Percentiles rank a stretch among this genome's conserved stretches.
These are phyloP conservation scores for Ophiosphaerella korrae DNA, from an alignment of 2,329 filamentous ascomycete species.

Conservation along the genomic window DNA sequence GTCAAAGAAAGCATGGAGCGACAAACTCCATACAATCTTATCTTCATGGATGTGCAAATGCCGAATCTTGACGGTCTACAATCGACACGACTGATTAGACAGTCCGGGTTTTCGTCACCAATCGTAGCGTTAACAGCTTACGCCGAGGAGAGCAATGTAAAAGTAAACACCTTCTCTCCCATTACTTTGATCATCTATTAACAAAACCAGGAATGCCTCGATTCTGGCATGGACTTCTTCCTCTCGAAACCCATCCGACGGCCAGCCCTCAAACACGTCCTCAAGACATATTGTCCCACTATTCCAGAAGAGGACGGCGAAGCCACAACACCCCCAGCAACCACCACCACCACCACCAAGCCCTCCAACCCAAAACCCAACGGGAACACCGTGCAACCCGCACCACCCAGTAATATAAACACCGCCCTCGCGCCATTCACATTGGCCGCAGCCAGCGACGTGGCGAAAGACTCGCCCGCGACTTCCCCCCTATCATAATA, in stretches of 20 bases:
- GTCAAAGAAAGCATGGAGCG: slow-evolving; percentile 82
- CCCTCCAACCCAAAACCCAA: slow-evolving; percentile 7
- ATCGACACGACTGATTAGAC: slow-evolving; percentile 80
- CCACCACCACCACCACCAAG: background rate
- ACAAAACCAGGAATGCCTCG: slow-evolving; percentile 61
- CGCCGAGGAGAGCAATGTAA: slow-evolving; percentile 85
- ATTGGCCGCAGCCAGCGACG: slow-evolving; percentile 4
- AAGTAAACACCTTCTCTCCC: slow-evolving; percentile 60
- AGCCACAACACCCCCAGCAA: slow-evolving; percentile 21
- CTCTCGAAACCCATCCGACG: slow-evolving; percentile 75
- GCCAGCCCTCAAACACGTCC: slow-evolving; percentile 83
- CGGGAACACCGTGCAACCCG: slow-evolving; percentile 4
- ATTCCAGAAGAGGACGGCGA: slow-evolving; percentile 70
- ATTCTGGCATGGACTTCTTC: slow-evolving; percentile 92
- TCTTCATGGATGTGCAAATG: slow-evolving; percentile 97
- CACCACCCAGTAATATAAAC: background rate
- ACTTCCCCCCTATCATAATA: slow-evolving; percentile 14
- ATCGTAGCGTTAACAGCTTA: slow-evolving; percentile 93
- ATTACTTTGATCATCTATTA: slow-evolving; percentile 2
- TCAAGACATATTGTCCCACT: slow-evolving; percentile 79
- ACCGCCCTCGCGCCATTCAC: slow-evolving; percentile 11
- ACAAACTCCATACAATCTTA: slow-evolving; percentile 76
- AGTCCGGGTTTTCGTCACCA: slow-evolving; percentile 84
- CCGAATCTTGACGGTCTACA: slow-evolving; percentile 89
- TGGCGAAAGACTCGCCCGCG: slow-evolving; percentile 6